A percentile compares a stretch with the other conserved stretches of the same genome.
These are phyloP conservation scores for Nepenthes mirabilis DNA, from an alignment of 148 eudicot genomes.

Conservation along the genomic window DNA sequence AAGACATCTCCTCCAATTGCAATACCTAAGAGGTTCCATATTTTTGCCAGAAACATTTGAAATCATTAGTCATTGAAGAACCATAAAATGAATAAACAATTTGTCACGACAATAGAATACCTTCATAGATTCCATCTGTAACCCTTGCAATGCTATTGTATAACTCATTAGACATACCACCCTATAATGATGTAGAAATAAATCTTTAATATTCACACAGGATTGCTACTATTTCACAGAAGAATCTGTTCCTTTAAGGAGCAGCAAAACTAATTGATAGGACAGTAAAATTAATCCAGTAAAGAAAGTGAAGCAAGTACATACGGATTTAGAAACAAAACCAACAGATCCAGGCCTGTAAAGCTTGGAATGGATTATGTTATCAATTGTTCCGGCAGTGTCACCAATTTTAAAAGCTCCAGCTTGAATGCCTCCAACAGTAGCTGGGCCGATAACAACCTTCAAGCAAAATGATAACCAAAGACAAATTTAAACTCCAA, in stretches of 20 bases:
- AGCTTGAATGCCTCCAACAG: constrained; percentile 98
- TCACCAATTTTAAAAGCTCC: constrained; percentile 99
- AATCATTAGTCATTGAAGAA: neutral
- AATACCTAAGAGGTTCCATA: constrained; percentile 43
- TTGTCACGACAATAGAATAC: constrained; percentile 15
- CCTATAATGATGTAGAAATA: constrained; percentile 38
- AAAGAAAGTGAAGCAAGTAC: constrained; percentile 10
- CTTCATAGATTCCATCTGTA: constrained; percentile 95
- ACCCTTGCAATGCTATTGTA: constrained; percentile 93
- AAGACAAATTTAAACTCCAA: neutral
- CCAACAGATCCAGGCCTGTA: constrained; percentile 99
- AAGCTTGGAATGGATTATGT: constrained; percentile 81
- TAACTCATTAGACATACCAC: constrained; percentile 97
- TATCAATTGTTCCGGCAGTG: constrained; percentile 93
- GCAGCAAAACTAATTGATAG: too few relatives aligned
- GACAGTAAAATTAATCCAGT: too few relatives aligned
- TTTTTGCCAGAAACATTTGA: neutral
- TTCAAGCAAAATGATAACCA: constrained; percentile 14
- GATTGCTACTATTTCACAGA: too few relatives aligned
- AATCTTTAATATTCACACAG: neutral
- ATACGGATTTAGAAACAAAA: constrained; percentile 95
- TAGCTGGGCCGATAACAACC: constrained; percentile 96
- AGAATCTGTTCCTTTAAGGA: too few relatives aligned
- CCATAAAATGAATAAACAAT: neutral
- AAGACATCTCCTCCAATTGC: constrained; percentile 99